Evolutionary conservation across 129 eudicot species (phyloP), one percentile per base, ranked within the genome.

Genomic region (Flaveria sonorensis): DNA sequence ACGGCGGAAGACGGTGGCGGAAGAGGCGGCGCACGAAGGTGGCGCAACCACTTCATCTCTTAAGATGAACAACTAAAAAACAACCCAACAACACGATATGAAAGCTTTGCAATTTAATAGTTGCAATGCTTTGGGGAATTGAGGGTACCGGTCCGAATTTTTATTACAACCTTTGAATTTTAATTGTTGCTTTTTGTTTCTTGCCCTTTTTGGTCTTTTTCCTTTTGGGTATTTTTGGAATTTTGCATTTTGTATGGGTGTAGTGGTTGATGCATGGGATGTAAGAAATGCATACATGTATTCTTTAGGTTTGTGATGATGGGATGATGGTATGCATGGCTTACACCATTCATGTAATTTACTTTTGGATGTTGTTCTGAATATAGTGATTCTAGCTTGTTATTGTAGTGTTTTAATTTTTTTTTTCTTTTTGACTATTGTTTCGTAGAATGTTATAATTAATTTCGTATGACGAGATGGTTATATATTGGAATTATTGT

Each of bases 61-160:
- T 42, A n/a, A 32, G 55, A 57, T 72, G 73, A 60, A 52, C n/a
- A 57, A 28, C 32, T 3, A 39, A 32, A 55, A 9, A 73, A 57
- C 21, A 79, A 39, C 19, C 68, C 67, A 63, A 24, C 70, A 68
- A 45, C 3, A 45, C 6, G 43, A 46, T 0, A 70, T 57, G 60
- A 76, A 85, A 67, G 92, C 90, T 68, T 83, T 88, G 94, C 92
- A 83, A 83, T 87, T 36, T 36, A 36, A 77, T 32, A 76, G 71
- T 92, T 89, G 93, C 90, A 83, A 77, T 75, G 96, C 89, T 72
- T 32, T 79, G 96, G 97, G 98, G 98, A 92, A 89, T 92, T 90
- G 96, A 88, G 96, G 98, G 90, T 81, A 88, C 73, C 98, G 98
- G 98, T 92, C 98, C 98, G 98, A 92, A 16, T 81, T 76, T 72